Evolutionary conservation across 2,329 filamentous ascomycete genomes (phyloP).

Genomic region (Aaosphaeria arxii): DNA sequence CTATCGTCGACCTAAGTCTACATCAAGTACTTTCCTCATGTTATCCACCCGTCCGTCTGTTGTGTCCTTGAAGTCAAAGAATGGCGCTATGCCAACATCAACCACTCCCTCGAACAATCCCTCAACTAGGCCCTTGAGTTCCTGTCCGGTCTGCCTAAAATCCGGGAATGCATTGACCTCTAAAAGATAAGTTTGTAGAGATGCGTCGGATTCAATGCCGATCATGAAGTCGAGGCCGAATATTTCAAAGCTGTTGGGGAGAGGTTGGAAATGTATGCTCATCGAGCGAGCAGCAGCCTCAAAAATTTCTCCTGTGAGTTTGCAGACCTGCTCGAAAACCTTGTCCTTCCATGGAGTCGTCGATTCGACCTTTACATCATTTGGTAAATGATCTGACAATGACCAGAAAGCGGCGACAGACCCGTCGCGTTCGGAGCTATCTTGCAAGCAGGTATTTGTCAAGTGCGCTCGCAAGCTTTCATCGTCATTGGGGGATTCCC

Average conservation of each 20-base stretch:
- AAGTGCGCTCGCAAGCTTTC: slow-evolving; percentile 69
- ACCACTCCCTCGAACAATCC: slow-evolving; percentile 77
- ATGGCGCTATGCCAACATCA: slow-evolving; percentile 62
- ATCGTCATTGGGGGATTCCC: slow-evolving; percentile 31
- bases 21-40: slow-evolving; percentile 43
- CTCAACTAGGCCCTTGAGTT: slow-evolving; percentile 67
- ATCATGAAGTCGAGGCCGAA: slow-evolving; percentile 91
- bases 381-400: slow-evolving; percentile 45
- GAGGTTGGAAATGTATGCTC: slow-evolving; percentile 86
- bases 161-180: slow-evolving; percentile 97
- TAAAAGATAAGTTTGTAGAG: slow-evolving; percentile 65
- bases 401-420: slow-evolving; percentile 75
- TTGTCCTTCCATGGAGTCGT: slow-evolving; percentile 50
- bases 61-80: slow-evolving; percentile 53
- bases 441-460: slow-evolving; percentile 93
- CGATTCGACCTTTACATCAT: neutral
- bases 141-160: slow-evolving; percentile 84
- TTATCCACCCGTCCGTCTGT: slow-evolving; percentile 13
- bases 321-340: slow-evolving; percentile 74
- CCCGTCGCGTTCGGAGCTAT: slow-evolving; percentile 53
- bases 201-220: slow-evolving; percentile 42
- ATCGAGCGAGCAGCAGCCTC: slow-evolving; percentile 81
- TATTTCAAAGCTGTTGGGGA: slow-evolving; percentile 86
- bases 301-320: slow-evolving; percentile 73
- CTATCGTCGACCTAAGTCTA: slow-evolving; percentile 44